Percentiles rank a stretch among this genome's conserved stretches.
Conservation (phyloP, 2,329 filamentous ascomycete genomes). For the Aspergillus sp. region DNA sequence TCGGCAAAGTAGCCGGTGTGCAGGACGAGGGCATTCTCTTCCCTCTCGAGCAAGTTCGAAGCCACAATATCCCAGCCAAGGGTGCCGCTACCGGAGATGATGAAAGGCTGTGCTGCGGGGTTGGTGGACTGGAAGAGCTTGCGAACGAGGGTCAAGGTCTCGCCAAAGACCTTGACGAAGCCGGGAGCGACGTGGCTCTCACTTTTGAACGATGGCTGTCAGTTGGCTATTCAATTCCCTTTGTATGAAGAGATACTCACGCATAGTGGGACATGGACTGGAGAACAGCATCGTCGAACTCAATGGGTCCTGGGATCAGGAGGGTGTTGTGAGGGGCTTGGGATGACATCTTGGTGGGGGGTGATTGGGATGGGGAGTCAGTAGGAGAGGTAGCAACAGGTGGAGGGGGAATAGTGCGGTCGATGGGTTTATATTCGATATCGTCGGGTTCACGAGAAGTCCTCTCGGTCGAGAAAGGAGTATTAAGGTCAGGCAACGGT, state of each 20-base stretch:
- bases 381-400: constrained; percentile 3
- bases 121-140: constrained; percentile 91
- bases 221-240: neutral
- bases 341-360: constrained; percentile 48
- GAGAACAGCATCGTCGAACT: constrained; percentile 96
- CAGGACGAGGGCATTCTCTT: constrained; percentile 85
- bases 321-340: constrained; percentile 65
- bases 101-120: constrained; percentile 78
- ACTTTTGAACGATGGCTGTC: constrained; percentile 41
- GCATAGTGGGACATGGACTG: constrained; percentile 90
- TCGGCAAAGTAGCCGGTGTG: constrained; percentile 98
- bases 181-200: constrained; percentile 89
- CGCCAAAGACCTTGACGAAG: constrained; percentile 87
- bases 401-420: constrained; percentile 9
- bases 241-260: constrained; percentile 16
- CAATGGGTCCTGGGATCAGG: constrained; percentile 94
- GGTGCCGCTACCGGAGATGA: constrained; percentile 91
- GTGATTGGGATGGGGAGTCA: constrained; percentile 8
- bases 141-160: constrained; percentile 80
- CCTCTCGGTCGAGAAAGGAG: constrained; percentile 59
- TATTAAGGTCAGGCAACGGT: constrained; percentile 56
- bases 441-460: constrained; percentile 45
- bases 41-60: constrained; percentile 85
- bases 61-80: constrained; percentile 95
- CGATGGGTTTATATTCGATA: constrained; percentile 14